Conservation (phyloP, 1,284 basidiomycete genomes). For the Malassezia sp. region DNA sequence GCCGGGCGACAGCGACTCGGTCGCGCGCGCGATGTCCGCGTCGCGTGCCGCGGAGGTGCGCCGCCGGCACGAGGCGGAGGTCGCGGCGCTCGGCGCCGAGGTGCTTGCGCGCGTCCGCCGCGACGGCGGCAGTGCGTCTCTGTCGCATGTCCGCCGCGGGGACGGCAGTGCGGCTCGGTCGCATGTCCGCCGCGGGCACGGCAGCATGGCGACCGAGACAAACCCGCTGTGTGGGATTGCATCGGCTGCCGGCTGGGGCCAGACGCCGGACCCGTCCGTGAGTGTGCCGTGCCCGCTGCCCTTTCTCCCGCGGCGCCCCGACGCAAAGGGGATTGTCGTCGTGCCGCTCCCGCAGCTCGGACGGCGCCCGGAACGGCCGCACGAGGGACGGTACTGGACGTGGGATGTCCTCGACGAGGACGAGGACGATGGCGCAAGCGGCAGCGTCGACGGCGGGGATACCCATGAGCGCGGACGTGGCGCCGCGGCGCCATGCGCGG, state of each 20-base stretch:
- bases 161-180: too few relatives aligned
- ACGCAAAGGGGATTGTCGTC: conserved; percentile 34
- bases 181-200: too few relatives aligned
- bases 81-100: conserved; percentile 37
- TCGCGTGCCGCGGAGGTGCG: conserved; percentile 34
- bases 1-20: conserved; percentile 20
- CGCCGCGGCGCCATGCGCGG: too few relatives aligned
- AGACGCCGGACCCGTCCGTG: conserved; percentile 21
- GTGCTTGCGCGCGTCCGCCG: conserved; percentile 28
- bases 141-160: too few relatives aligned
- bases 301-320: conserved; percentile 35
- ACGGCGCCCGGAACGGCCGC: conserved; percentile 33
- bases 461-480: neutral
- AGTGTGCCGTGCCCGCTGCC: conserved; percentile 35
- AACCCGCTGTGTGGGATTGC: too few relatives aligned
- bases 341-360: conserved; percentile 42
- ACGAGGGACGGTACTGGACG: conserved; percentile 37
- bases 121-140: too few relatives aligned
- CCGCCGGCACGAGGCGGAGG: conserved; percentile 38
- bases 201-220: too few relatives aligned
- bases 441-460: conserved; percentile 21
- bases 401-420: conserved; percentile 24
- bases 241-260: neutral
- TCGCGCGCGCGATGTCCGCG: too few relatives aligned
- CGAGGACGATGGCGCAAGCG: conserved; percentile 28